A percentile compares a stretch with the other conserved stretches of the same genome.
These are phyloP conservation scores for Chlorella sp. DNA, from an alignment of 139 green algal species.

Conservation along the genomic window DNA sequence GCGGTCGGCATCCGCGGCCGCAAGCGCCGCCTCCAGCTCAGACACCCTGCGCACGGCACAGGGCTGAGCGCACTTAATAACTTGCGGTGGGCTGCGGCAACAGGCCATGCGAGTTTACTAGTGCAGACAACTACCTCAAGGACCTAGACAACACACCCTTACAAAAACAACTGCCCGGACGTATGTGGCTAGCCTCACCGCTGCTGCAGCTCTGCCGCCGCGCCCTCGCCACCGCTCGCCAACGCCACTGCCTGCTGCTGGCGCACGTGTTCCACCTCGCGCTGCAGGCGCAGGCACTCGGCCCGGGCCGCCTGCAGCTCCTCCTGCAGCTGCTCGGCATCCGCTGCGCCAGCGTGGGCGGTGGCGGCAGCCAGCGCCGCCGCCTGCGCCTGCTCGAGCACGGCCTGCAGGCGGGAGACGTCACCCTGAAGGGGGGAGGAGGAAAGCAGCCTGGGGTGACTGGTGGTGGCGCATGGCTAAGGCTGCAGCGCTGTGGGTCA, in stretches of 20 bases:
- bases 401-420: background rate
- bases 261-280: background rate
- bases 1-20: conserved; percentile 18
- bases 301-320: conserved; percentile 2
- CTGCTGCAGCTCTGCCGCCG: conserved; percentile 4
- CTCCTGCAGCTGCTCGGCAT: conserved; percentile 13
- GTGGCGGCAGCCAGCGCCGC: background rate
- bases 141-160: too few relatives aligned
- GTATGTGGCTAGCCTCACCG: too few relatives aligned
- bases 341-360: background rate
- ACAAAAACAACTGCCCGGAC: too few relatives aligned
- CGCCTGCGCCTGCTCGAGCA: conserved; percentile 4
- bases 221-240: background rate
- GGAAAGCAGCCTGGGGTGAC: too few relatives aligned
- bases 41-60: background rate
- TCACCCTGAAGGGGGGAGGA: background rate
- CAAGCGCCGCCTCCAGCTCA: conserved; percentile 11
- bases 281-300: conserved; percentile 18
- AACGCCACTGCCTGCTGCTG: background rate
- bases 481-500: background rate
- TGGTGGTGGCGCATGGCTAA: too few relatives aligned
- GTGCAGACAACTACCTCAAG: too few relatives aligned
- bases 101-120: too few relatives aligned
- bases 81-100: too few relatives aligned
- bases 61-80: background rate